Evolutionary conservation across 768 basidiomycete genomes (phyloP).

Genomic region (Trametes coccinea): DNA sequence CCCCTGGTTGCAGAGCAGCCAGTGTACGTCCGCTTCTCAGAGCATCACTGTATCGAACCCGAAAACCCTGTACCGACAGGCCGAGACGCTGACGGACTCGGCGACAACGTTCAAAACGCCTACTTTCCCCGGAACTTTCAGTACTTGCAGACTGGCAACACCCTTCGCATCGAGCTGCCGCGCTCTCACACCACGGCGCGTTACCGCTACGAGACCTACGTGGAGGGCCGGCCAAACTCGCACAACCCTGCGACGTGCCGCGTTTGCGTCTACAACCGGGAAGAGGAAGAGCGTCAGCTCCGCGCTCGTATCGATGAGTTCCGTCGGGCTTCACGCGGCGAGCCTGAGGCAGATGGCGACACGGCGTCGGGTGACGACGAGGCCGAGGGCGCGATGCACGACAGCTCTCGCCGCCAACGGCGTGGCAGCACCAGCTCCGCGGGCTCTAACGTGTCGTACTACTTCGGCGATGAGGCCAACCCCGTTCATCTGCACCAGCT

Average conservation of each 20-base stretch:
- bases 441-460: constrained; percentile 21
- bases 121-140: constrained; percentile 37
- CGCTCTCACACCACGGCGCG: constrained; percentile 13
- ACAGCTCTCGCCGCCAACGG: not conserved
- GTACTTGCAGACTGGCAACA: constrained; percentile 8
- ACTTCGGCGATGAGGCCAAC: constrained; percentile 12
- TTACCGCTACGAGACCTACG: constrained; percentile 50
- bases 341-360: constrained; percentile 5
- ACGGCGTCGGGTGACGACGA: too few species aligned
- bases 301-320: constrained; percentile 14
- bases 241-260: constrained; percentile 45
- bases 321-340: constrained; percentile 12
- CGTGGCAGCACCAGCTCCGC: constrained; percentile 7
- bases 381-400: not conserved
- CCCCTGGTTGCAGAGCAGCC: constrained; percentile 46
- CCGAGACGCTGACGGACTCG: constrained; percentile 23
- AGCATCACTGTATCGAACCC: constrained; percentile 52
- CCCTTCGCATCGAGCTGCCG: constrained; percentile 14
- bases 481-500: constrained; percentile 1
- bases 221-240: constrained; percentile 37
- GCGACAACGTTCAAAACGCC: constrained; percentile 43
- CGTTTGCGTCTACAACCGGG: constrained; percentile 19
- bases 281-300: constrained; percentile 10
- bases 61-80: constrained; percentile 33
- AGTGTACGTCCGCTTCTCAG: constrained; percentile 58